Base-by-base conservation (phyloP, 306 rosid species). In the Sindora glabra region DNA sequence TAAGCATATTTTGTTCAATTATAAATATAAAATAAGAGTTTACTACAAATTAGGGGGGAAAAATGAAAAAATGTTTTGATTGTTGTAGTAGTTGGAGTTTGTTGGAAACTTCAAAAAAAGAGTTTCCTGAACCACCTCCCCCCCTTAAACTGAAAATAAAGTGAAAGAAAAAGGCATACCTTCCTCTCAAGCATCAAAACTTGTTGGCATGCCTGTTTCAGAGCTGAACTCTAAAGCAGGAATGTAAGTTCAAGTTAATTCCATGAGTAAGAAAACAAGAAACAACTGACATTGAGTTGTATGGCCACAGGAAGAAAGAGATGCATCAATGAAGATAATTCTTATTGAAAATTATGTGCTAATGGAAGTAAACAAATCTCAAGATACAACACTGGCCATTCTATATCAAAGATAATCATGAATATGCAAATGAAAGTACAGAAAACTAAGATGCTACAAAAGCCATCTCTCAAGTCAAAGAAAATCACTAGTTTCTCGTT, bases 101-200 rank as follows among this genome's bases (percentile, higher is more conserved):
- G n/a, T n/a, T n/a, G n/a, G n/a, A n/a, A n/a, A n/a, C n/a, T n/a
- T n/a, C n/a, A n/a, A n/a, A n/a, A n/a, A n/a, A n/a, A n/a, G n/a
- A n/a, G n/a, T n/a, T n/a, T n/a, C n/a, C n/a, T n/a, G n/a, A n/a
- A n/a, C n/a, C n/a, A n/a, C n/a, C n/a, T n/a, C n/a, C n/a, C n/a
- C n/a, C n/a, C n/a, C n/a, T n/a, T 6, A 13, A 54, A 39, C 34
- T 32, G 51, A 11, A 52, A 8, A 30, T 16, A 17, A 50, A 16
- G 47, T 23, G 56, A 59, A 56, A 49, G 12, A 36, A 48, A 59
- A 65, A 16, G 60, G 52, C 39, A 21, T 70, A 92, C 95, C 96
- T 80, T 92, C 74, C 71, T 59, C 84, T 92, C 95, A 29, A 88
- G 91, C 62, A 36, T 51, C 72, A 73, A 70, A 56, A 88, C 94